Evolutionary conservation across 495 filamentous ascomycete genomes (phyloP).

Genomic region (Annulohypoxylon maeteangense): DNA sequence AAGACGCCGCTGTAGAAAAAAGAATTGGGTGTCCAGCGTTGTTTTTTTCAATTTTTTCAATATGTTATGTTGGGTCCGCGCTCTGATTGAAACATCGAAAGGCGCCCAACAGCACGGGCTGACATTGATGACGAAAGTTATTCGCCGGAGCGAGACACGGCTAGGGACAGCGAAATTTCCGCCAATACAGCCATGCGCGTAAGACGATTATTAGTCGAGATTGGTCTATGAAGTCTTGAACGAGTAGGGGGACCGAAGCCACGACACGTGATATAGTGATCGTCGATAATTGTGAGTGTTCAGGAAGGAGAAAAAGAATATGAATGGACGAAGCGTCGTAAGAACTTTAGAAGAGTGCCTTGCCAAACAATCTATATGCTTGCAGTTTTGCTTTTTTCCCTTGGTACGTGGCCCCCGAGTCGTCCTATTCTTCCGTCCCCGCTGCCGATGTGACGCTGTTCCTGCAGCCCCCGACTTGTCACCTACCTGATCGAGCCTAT

Average conservation of each 20-base stretch:
- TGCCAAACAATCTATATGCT: conserved; percentile 9
- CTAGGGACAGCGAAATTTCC: background rate
- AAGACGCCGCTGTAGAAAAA: conserved; percentile 11
- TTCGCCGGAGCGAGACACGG: conserved; percentile 12
- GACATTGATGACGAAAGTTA: background rate
- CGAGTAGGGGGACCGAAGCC: conserved; percentile 26
- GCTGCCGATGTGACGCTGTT: conserved; percentile 33
- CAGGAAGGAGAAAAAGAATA: conserved; percentile 29
- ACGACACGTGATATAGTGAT: conserved; percentile 35
- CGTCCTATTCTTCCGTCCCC: conserved; percentile 31
- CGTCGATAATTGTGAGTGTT: conserved; percentile 16
- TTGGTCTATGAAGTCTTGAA: background rate
- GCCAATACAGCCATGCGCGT: conserved; percentile 16
- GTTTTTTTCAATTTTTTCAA: background rate
- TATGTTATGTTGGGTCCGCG: conserved; percentile 1
- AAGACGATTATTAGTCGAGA: conserved; percentile 8
- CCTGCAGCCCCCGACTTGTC: conserved; percentile 28
- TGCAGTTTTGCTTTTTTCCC: background rate
- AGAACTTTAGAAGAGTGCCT: conserved; percentile 6
- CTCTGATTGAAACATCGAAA: conserved; percentile 14
- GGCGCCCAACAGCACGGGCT: background rate
- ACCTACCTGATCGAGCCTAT: conserved; percentile 41
- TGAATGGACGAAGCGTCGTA: conserved; percentile 21
- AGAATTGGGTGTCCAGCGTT: background rate
- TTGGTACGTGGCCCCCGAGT: background rate